These are phyloP conservation scores for Nematodospora valgi DNA, from an alignment of 805 yeast species.

Conservation along the genomic window DNA sequence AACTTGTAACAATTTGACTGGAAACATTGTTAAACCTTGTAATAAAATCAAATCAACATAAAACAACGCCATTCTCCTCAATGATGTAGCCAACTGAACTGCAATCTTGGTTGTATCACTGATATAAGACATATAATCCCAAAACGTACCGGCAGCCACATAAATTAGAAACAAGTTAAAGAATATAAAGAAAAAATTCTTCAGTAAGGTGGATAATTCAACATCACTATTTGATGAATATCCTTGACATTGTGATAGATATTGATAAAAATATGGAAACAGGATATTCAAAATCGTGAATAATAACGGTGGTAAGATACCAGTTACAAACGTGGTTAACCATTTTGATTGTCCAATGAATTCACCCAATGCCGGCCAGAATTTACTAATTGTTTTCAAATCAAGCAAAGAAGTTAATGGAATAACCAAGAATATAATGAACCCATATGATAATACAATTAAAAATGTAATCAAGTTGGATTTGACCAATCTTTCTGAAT, in stretches of 20 bases:
- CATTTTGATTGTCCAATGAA: conserved; percentile 47
- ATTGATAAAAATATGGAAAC: conserved; percentile 54
- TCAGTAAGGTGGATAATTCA: conserved; percentile 53
- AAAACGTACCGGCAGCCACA: conserved; percentile 58
- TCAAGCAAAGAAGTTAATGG: conserved; percentile 57
- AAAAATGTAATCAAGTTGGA: conserved; percentile 40
- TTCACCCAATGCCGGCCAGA: conserved; percentile 61
- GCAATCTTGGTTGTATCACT: conserved; percentile 88
- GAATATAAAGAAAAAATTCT: conserved; percentile 58
- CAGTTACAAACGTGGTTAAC: conserved; percentile 55
- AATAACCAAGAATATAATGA: conserved; percentile 53
- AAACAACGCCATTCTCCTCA: conserved; percentile 75
- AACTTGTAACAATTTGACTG: conserved; percentile 72
- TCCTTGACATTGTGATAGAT: conserved; percentile 50
- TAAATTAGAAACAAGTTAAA: conserved; percentile 61
- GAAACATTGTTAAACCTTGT: conserved; percentile 87
- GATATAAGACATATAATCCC: conserved; percentile 55
- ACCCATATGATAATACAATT: conserved; percentile 47
- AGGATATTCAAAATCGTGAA: conserved; percentile 51
- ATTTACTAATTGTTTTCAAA: conserved; percentile 50
- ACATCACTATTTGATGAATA: conserved; percentile 55
- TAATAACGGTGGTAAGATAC: conserved; percentile 59
- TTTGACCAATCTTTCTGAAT: conserved; percentile 32
- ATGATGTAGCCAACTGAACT: conserved; percentile 75
- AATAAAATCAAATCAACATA: conserved; percentile 82